phyloP scores from a whole-genome alignment of 345 rosid species.

The Eucalyptus virginea region DNA sequence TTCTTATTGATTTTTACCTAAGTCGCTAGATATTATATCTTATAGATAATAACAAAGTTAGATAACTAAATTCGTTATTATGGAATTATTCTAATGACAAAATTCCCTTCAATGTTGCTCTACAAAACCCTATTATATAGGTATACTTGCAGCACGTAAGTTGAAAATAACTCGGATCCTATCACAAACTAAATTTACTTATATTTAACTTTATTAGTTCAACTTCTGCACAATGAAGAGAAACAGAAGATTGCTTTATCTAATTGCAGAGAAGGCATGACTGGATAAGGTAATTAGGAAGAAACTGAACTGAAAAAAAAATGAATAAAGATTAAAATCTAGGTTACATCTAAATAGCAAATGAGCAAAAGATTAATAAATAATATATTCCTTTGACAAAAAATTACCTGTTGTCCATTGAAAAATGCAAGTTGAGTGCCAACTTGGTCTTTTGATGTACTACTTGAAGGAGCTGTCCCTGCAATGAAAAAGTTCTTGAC shows the following conservation, averaged over 20 bases:
- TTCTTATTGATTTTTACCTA: background rate
- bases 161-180: background rate
- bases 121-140: background rate
- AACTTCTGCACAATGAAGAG: background rate
- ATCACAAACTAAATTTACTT: background rate
- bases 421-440: too few species aligned
- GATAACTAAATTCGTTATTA: background rate
- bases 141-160: background rate
- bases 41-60: too few species aligned
- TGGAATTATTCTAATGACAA: background rate
- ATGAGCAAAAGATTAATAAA: background rate
- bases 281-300: rapidly evolving
- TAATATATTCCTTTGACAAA: rapidly evolving
- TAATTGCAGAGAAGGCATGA: background rate
- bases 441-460: too few species aligned
- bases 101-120: background rate
- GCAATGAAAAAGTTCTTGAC: too few species aligned
- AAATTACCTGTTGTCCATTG: background rate
- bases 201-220: background rate
- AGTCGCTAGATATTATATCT: too few species aligned
- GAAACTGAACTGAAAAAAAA: background rate
- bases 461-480: rapidly evolving
- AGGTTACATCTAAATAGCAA: background rate
- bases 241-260: background rate
- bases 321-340: background rate